Percentiles rank a stretch among this genome's conserved stretches.
These are phyloP conservation scores for Candida tallmaniae DNA, from an alignment of 805 yeast species.

Conservation along the genomic window DNA sequence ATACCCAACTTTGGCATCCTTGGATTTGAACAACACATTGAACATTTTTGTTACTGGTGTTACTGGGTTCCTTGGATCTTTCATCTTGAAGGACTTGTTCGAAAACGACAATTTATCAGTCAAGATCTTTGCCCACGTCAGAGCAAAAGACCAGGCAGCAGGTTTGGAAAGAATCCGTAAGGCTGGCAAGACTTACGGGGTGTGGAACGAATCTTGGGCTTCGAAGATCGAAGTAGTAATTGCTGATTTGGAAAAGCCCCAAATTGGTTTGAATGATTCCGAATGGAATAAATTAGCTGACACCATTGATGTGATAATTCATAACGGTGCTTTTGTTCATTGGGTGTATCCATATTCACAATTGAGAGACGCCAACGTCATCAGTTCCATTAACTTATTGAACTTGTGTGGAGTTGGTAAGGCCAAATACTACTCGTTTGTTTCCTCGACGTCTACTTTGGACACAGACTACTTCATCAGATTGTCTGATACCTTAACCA, in stretches of 20 bases:
- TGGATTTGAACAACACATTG: constrained; percentile 30
- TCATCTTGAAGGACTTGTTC: constrained; percentile 73
- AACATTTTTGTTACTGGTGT: constrained; percentile 89
- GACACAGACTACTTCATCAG: constrained; percentile 80
- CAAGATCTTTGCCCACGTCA: constrained; percentile 80
- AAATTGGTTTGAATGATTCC: constrained; percentile 60
- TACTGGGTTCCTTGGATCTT: constrained; percentile 95
- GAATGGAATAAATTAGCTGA: constrained; percentile 57
- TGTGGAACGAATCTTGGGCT: constrained; percentile 63
- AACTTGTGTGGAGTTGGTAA: constrained; percentile 73
- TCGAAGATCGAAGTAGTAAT: constrained; percentile 62
- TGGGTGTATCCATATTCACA: constrained; percentile 96
- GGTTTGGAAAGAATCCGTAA: constrained; percentile 74
- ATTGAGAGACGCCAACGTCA: constrained; percentile 88
- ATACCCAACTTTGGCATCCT: constrained; percentile 42
- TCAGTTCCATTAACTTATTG: constrained; percentile 81
- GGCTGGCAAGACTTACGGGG: constrained; percentile 79
- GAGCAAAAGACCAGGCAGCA: constrained; percentile 65
- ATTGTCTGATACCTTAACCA: constrained; percentile 64
- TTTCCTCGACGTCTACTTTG: constrained; percentile 90
- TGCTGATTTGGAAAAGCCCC: constrained; percentile 72
- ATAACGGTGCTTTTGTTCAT: constrained; percentile 97
- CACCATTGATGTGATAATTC: constrained; percentile 76
- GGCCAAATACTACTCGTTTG: constrained; percentile 83
- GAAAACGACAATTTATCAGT: constrained; percentile 46